Evolutionary conservation across 2,329 filamentous ascomycete genomes (phyloP).

Genomic region (Lecanoromycetidae sp.): DNA sequence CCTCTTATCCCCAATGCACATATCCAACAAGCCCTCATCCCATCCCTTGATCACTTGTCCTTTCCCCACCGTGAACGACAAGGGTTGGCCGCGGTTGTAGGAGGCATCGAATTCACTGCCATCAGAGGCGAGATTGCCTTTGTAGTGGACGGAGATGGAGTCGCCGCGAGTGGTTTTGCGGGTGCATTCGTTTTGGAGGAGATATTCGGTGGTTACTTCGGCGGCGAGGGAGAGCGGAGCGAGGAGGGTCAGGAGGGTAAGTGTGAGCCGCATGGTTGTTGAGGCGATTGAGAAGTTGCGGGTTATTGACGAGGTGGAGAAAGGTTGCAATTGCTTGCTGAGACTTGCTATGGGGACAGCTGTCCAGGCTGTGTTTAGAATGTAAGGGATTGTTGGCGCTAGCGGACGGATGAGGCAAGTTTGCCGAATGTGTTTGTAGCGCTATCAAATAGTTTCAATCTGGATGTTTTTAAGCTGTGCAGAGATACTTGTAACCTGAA

Average conservation of each 20-base stretch:
- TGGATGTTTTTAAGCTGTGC: too few species aligned
- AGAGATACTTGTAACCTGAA: too few species aligned
- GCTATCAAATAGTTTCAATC: too few species aligned
- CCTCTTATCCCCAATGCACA: constrained; percentile 92
- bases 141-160: constrained; percentile 37
- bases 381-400: too few species aligned
- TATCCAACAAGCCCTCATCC: constrained; percentile 80
- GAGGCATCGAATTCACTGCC: constrained; percentile 42
- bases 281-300: too few species aligned
- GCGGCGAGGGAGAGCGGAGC: constrained; percentile 3
- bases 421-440: too few species aligned
- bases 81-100: constrained; percentile 65
- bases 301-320: too few species aligned
- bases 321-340: too few species aligned
- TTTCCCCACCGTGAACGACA: constrained; percentile 65
- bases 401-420: too few species aligned
- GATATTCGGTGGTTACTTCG: constrained; percentile 31
- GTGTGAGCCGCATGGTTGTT: constrained; percentile 10
- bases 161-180: constrained; percentile 37
- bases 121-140: constrained; percentile 34
- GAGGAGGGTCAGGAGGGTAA: constrained; percentile 11
- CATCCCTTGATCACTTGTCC: constrained; percentile 89
- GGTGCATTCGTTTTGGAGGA: constrained; percentile 30
- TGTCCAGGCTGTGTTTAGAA: too few species aligned
- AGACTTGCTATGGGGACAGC: too few species aligned